Conservation (phyloP, 139 green algal species). For the Tetradesmus lagerheimii region DNA sequence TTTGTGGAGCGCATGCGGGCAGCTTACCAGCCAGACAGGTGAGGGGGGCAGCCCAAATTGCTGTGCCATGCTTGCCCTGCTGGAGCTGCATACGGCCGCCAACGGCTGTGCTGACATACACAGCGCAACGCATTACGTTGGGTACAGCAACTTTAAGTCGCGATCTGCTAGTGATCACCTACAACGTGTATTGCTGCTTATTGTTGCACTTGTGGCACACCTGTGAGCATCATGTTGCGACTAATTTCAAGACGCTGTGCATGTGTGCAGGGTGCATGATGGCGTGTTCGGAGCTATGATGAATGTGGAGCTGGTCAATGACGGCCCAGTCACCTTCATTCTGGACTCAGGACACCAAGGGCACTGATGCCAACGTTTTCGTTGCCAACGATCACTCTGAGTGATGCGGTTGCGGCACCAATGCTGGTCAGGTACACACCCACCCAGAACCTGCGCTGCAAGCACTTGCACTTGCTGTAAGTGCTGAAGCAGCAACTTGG, state of each 20-base stretch:
- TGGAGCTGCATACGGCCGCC: not conserved
- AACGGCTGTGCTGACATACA: not conserved
- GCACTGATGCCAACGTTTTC: not conserved
- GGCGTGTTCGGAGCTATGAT: conserved; percentile 74
- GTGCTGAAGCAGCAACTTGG: no score
- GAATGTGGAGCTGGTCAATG: conserved; percentile 76
- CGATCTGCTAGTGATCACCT: no score
- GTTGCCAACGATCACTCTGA: no score
- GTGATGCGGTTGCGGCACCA: no score
- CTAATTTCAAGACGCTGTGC: not conserved
- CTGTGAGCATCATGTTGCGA: not conserved
- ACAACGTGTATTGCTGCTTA: no score
- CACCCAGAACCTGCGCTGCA: no score
- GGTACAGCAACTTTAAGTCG: not conserved
- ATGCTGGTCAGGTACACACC: no score
- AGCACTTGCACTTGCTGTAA: no score
- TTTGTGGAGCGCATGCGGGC: conserved; percentile 67
- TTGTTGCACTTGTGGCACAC: no score
- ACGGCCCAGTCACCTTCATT: conserved; percentile 65
- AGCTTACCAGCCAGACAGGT: conserved; percentile 56
- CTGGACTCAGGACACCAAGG: conserved; percentile 51
- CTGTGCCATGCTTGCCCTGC: not conserved
- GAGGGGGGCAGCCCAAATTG: not conserved
- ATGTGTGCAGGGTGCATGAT: conserved; percentile 29
- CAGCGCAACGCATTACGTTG: no score